Evolutionary conservation across 805 yeast genomes (phyloP), one percentile per base, ranked within the genome.

Genomic region (Cyberlindnera mycetangii): DNA sequence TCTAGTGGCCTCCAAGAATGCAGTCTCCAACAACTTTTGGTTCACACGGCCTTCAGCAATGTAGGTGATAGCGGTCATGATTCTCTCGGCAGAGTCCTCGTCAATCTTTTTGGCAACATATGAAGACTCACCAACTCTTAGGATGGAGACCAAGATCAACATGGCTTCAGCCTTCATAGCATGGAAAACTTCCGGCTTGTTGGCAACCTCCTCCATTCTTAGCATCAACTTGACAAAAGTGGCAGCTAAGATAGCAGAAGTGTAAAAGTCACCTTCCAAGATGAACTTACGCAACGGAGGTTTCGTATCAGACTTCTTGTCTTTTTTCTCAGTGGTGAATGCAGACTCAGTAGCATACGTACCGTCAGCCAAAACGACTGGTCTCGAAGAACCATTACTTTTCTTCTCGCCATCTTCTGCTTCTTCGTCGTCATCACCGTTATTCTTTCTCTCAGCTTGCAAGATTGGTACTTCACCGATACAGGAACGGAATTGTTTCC

Each of bases 331-430:
- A 5, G 80, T 68, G 14, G 85, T 85, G 45, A 83, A 68, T 0
- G 96, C 93, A 51, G 81, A 79, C 67, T 93, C 99, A 33, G 97
- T 87, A 22, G 99, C 99, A 67, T 93, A 93, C 0, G 99, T 93
- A 56, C 99, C 99, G 69, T 93, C 99, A n/a, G 99, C 96, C 53
- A 93, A 75, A 47, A 93, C 83, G 48, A 85, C 83, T 17, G 97
- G 97, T 36, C 87, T 87, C 31, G 67, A 62, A 6, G 67, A 62
- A 31, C 70, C 73, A 27, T 64, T 55, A 20, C 59, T 63, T 17
- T 44, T 50, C 16, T 54, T 60, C 3, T 52, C 56, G 7, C 53
- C 59, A 4, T 52, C 58, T 10, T 53, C 58, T 6, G 54, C 67
- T 4, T 62, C 68, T 7, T 62, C 68, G 7, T 66, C 71, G n/a